phyloP scores from a whole-genome alignment of 1,284 basidiomycete species.

The Cutaneotrichosporon sp. region DNA sequence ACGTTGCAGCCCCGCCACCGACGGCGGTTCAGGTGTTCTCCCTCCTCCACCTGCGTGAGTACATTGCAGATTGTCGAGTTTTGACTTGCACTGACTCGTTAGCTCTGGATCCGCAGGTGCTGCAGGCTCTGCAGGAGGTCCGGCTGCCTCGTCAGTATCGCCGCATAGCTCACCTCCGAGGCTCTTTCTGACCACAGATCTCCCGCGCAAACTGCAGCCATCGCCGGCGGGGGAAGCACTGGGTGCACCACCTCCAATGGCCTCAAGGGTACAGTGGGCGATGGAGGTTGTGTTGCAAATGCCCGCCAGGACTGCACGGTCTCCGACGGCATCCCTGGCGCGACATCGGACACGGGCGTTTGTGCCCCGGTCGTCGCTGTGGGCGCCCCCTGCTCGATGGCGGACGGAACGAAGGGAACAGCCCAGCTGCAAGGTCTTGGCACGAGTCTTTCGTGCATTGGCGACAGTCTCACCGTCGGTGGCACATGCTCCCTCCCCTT shows the following conservation, averaged over 20 bases:
- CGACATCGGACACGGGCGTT: background rate
- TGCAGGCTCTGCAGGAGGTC: too few relatives aligned
- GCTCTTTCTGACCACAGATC: background rate
- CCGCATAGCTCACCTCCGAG: background rate
- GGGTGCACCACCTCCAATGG: background rate
- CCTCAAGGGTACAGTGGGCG: background rate
- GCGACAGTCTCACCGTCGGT: background rate
- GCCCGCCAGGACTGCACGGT: background rate
- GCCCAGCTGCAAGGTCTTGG: constrained; percentile 1
- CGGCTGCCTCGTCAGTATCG: background rate
- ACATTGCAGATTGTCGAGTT: too few relatives aligned
- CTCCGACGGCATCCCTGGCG: background rate
- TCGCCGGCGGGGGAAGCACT: background rate
- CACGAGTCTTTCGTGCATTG: constrained; percentile 2
- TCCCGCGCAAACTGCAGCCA: background rate
- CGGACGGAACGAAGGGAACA: background rate
- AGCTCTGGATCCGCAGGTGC: too few relatives aligned
- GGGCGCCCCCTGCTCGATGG: background rate
- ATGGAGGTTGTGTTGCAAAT: background rate
- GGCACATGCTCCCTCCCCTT: background rate
- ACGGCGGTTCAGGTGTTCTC: too few relatives aligned
- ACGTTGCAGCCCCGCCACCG: background rate
- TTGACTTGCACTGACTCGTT: too few relatives aligned
- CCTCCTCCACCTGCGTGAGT: too few relatives aligned
- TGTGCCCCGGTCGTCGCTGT: background rate